Evolutionary conservation across 2,329 filamentous ascomycete genomes (phyloP).

Genomic region (Fusarium decemcellulare): DNA sequence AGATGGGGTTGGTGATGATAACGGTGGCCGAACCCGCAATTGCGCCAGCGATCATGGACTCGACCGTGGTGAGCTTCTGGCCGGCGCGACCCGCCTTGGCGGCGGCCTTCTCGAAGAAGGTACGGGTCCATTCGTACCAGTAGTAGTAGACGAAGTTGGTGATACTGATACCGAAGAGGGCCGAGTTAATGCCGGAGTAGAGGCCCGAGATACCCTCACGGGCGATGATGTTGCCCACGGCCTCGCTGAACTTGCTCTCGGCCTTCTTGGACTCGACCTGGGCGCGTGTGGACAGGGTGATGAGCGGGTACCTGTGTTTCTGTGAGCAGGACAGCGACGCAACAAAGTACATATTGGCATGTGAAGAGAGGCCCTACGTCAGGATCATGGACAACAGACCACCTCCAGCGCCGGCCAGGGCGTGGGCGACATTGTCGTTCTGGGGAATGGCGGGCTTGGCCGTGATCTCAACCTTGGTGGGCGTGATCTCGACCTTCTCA

Average conservation of each 20-base stretch:
- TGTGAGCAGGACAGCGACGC: constrained; percentile 30
- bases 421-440: constrained; percentile 97
- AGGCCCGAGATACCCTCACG: constrained; percentile 91
- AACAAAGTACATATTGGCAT: neutral
- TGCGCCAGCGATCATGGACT: constrained; percentile 96
- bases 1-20: constrained; percentile 97
- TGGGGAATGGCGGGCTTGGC: constrained; percentile 80
- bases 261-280: constrained; percentile 98
- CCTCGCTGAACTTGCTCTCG: constrained; percentile 85
- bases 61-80: constrained; percentile 89
- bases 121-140: constrained; percentile 98
- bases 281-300: constrained; percentile 96
- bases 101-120: constrained; percentile 87
- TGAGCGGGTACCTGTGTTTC: constrained; percentile 84
- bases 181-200: constrained; percentile 93
- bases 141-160: constrained; percentile 99
- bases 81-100: constrained; percentile 78
- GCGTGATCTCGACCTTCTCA: constrained; percentile 39
- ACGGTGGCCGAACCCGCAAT: constrained; percentile 95
- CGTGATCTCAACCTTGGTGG: constrained; percentile 28
- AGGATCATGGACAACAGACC: constrained; percentile 96
- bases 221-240: constrained; percentile 88
- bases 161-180: constrained; percentile 96
- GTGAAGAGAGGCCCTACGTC: constrained; percentile 72
- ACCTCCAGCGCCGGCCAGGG: constrained; percentile 91